Evolutionary conservation across 2,329 filamentous ascomycete genomes (phyloP), one percentile per base, ranked within the genome.

Genomic region (Scedosporium apiospermum): DNA sequence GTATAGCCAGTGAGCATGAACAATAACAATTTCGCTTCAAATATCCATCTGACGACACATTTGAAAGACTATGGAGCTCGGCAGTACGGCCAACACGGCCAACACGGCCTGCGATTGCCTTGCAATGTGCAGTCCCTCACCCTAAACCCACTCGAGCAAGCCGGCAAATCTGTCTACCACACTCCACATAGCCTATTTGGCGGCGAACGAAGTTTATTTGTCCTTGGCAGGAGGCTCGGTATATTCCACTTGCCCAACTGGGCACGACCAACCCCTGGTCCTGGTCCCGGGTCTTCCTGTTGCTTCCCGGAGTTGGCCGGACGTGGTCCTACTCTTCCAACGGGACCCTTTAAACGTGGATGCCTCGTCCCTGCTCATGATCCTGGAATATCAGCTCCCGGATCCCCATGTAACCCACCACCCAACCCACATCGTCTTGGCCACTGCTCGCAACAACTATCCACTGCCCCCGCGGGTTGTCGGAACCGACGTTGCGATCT

Each of bases 11-110:
- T 38, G 34, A 38, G 34, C 51, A 55, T 27, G 51, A 55, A 55
- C 51, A 55, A 55, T 58, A 61, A 61, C 44, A 61, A 61, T 61
- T 30, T 61, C 38, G 59, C 38, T 44, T 61, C 42, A 21, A 61
- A 61, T 61, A 61, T 61, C 18, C 23, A 23, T 46, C 58, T 44
- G 58, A 60, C 58, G 42, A 30, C 58, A 42, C 26, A 60, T 46
- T 60, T 27, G 41, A 60, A 41, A 41, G 26, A 23, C 7, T 44
- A 55, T 26, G 51, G 58, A 41, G 38, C 26, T 46, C 58, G 58
- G 58, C 58, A 60, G 41, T 44, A 16, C 51, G 51, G 18, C 44
- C 44, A 38, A 38, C 34, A 38, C 34, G 34, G 34, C 51, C 12
- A 27, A 26, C 38, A 21, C 58, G 58, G 58, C 34, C 18, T 27